Evolutionary conservation across 2,329 filamentous ascomycete species (phyloP).

Genomic region (Penicillium vulpinum): DNA sequence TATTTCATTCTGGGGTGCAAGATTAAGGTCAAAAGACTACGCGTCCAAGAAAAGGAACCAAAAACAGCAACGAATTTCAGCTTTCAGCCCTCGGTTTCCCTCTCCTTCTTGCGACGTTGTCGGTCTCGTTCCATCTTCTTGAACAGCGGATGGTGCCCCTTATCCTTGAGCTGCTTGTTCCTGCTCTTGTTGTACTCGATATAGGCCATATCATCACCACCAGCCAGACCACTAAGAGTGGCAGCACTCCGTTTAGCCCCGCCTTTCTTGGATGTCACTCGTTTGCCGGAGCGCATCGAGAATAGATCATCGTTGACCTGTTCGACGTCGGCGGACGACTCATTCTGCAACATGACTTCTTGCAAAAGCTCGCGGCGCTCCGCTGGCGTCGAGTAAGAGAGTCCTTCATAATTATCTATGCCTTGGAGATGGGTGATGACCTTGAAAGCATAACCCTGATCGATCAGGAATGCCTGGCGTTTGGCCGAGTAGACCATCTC

Average conservation of each 20-base stretch:
- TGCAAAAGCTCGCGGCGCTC: constrained; percentile 85
- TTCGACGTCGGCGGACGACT: constrained; percentile 70
- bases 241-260: constrained; percentile 77
- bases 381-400: constrained; percentile 75
- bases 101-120: constrained; percentile 55
- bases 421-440: constrained; percentile 95
- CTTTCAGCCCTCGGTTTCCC: constrained; percentile 27
- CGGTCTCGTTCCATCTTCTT: constrained; percentile 65
- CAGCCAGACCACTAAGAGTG: constrained; percentile 79
- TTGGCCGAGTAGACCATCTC: constrained; percentile 99
- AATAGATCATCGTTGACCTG: constrained; percentile 69
- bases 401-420: constrained; percentile 76
- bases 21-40: background rate
- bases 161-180: constrained; percentile 67
- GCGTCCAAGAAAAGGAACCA: background rate
- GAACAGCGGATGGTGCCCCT: constrained; percentile 63
- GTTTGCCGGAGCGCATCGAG: constrained; percentile 53
- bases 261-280: constrained; percentile 49
- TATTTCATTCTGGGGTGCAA: constrained; percentile 10
- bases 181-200: constrained; percentile 75
- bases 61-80: background rate
- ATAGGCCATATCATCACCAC: constrained; percentile 97
- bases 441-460: constrained; percentile 98
- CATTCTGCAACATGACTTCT: constrained; percentile 85
- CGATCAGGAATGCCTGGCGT: constrained; percentile 92